These are phyloP conservation scores for Pseudognaphalium luteoalbum DNA, from an alignment of 129 eudicot species.

Conservation along the genomic window DNA sequence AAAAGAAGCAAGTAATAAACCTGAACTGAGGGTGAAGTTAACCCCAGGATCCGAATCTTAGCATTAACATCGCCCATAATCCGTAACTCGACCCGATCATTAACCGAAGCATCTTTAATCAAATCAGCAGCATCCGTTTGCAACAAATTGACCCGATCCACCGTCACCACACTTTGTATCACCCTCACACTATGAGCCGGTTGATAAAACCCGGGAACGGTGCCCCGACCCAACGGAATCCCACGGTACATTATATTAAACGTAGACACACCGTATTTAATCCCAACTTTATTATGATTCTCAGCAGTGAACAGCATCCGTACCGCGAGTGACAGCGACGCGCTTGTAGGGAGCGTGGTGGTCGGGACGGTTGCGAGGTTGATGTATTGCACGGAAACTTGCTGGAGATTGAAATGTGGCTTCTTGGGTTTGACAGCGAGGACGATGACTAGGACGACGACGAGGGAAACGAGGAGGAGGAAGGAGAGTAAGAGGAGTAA, in stretches of 20 bases:
- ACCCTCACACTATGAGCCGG: slow-evolving; percentile 71
- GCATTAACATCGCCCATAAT: slow-evolving; percentile 86
- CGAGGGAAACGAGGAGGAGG: slow-evolving; percentile 64
- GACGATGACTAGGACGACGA: slow-evolving; percentile 67
- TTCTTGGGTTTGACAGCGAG: slow-evolving; percentile 80
- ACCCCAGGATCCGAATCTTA: slow-evolving; percentile 69
- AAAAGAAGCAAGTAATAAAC: slow-evolving; percentile 26
- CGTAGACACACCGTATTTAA: slow-evolving; percentile 75
- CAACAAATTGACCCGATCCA: slow-evolving; percentile 67
- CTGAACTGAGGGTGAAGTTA: slow-evolving; percentile 88
- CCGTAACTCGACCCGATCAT: slow-evolving; percentile 88
- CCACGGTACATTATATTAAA: slow-evolving; percentile 84
- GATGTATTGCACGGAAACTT: slow-evolving; percentile 67
- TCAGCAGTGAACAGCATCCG: slow-evolving; percentile 61
- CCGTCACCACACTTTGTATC: slow-evolving; percentile 53
- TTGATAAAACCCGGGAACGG: slow-evolving; percentile 65
- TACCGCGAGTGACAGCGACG: slow-evolving; percentile 61
- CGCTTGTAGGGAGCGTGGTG: slow-evolving; percentile 45
- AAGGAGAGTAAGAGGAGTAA: slow-evolving; percentile 79
- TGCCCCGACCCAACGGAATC: slow-evolving; percentile 75
- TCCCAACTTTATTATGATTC: slow-evolving; percentile 76
- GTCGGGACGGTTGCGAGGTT: slow-evolving; percentile 47
- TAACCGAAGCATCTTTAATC: slow-evolving; percentile 58
- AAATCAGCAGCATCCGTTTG: slow-evolving; percentile 79
- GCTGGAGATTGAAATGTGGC: slow-evolving; percentile 82